Conservation (phyloP, 202 grass and related monocot species). For the Cymbopogon flexuosus region DNA sequence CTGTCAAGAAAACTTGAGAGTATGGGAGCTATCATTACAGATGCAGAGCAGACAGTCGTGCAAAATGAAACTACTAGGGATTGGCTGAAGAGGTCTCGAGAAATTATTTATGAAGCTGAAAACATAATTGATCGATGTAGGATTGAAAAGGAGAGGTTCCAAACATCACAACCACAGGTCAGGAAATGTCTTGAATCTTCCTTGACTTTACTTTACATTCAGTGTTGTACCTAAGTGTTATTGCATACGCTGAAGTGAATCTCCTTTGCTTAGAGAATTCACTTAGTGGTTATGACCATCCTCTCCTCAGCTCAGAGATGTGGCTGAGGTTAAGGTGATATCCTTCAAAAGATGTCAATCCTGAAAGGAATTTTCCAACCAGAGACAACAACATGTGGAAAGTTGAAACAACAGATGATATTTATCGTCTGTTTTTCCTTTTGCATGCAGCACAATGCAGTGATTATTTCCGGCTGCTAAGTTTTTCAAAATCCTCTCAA, state of each 20-base stretch:
- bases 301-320: not conserved
- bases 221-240: not conserved
- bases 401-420: not conserved
- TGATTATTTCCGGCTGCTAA: not conserved
- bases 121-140: constrained; percentile 36
- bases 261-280: not conserved
- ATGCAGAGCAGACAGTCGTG: constrained; percentile 34
- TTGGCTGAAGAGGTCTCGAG: constrained; percentile 34
- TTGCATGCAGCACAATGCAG: not conserved
- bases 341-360: not conserved
- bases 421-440: not conserved
- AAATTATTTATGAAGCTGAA: constrained; percentile 40
- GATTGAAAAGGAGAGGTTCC: constrained; percentile 32
- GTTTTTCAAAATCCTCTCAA: not conserved
- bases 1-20: constrained; percentile 26
- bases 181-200: not conserved
- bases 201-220: not conserved
- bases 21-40: constrained; percentile 20
- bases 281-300: not conserved
- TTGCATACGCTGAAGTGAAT: not conserved
- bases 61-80: constrained; percentile 36
- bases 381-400: not conserved
- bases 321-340: not conserved
- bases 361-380: not conserved
- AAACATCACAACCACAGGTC: constrained; percentile 30